These are phyloP conservation scores for Sphaerulina populicola DNA, from an alignment of 2,329 filamentous ascomycete species.

Conservation along the genomic window DNA sequence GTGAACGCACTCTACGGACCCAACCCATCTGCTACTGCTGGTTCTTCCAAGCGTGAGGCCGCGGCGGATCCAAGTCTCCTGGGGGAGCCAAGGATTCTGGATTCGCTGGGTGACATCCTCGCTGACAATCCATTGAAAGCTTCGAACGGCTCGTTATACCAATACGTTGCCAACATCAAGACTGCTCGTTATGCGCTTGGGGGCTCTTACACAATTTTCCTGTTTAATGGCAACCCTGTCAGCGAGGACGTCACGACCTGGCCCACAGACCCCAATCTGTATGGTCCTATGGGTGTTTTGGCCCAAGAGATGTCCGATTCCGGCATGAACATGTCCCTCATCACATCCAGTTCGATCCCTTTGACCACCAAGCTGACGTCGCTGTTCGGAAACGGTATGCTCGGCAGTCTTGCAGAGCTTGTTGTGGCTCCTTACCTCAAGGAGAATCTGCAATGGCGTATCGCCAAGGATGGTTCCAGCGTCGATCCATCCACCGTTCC, in stretches of 20 bases:
- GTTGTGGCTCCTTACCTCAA: conserved; percentile 29
- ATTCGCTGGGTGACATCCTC: conserved; percentile 10
- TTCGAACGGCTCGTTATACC: conserved; percentile 42
- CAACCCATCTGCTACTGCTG: conserved; percentile 29
- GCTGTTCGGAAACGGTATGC: conserved; percentile 23
- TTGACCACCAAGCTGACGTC: conserved; percentile 38
- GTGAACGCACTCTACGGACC: conserved; percentile 52
- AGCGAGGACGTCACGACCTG: conserved; percentile 42
- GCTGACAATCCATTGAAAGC: conserved; percentile 23
- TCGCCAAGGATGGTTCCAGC: conserved; percentile 27
- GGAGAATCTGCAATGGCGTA: conserved; percentile 32
- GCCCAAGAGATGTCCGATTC: conserved; percentile 11
- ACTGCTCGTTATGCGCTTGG: conserved; percentile 53
- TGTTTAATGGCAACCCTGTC: conserved; percentile 54
- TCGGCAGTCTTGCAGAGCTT: conserved; percentile 28
- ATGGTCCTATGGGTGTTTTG: conserved; percentile 50
- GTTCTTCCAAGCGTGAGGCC: conserved; percentile 24
- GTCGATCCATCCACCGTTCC: conserved; percentile 30
- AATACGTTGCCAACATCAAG: conserved; percentile 63
- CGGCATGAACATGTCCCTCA: conserved; percentile 6
- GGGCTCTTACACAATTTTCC: conserved; percentile 55
- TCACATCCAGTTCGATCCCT: conserved; percentile 36
- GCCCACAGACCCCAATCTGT: conserved; percentile 46
- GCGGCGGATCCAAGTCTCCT: conserved; percentile 7
- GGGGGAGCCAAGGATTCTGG: background rate